These are phyloP conservation scores for Phytophthora palmivora DNA, from an alignment of 352 stramenopile species.

Conservation along the genomic window DNA sequence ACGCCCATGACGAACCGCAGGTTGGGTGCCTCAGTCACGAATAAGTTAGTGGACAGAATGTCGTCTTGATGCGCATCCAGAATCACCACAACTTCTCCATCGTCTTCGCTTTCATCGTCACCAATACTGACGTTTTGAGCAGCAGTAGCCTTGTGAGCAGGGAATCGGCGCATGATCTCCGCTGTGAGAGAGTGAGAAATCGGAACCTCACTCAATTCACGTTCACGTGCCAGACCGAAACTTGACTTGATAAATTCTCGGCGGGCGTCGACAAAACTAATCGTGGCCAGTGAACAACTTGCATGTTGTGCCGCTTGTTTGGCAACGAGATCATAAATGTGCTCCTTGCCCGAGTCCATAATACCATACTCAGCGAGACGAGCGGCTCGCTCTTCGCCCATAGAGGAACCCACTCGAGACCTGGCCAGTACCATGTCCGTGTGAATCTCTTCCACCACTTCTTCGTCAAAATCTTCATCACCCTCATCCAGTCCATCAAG, in stretches of 20 bases:
- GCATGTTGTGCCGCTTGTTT: slow-evolving; percentile 62
- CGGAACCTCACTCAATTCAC: slow-evolving; percentile 47
- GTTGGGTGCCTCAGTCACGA: slow-evolving; percentile 57
- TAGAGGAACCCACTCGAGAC: slow-evolving; percentile 15
- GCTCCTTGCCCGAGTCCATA: slow-evolving; percentile 59
- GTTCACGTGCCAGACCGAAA: slow-evolving; percentile 44
- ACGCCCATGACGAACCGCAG: slow-evolving; percentile 66
- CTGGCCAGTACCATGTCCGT: slow-evolving; percentile 32
- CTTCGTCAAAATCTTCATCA: slow-evolving; percentile 54
- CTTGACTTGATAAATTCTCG: slow-evolving; percentile 69
- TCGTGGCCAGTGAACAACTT: slow-evolving; percentile 57
- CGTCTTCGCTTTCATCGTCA: slow-evolving; percentile 35
- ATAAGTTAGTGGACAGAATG: slow-evolving; percentile 56
- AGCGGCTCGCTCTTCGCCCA: slow-evolving; percentile 51
- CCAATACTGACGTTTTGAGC: slow-evolving; percentile 36
- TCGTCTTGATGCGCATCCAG: slow-evolving; percentile 54
- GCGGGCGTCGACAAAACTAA: slow-evolving; percentile 68
- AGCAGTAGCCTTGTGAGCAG: slow-evolving; percentile 12
- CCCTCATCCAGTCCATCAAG: slow-evolving; percentile 47
- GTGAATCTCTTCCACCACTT: slow-evolving; percentile 58
- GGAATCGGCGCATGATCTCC: slow-evolving; percentile 61
- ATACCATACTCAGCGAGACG: slow-evolving; percentile 61
- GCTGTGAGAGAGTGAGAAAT: slow-evolving; percentile 65
- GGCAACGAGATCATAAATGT: slow-evolving; percentile 63
- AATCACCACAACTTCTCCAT: slow-evolving; percentile 44